These are phyloP conservation scores for Alternaria gansuensis DNA, from an alignment of 2,329 filamentous ascomycete genomes.

Conservation along the genomic window DNA sequence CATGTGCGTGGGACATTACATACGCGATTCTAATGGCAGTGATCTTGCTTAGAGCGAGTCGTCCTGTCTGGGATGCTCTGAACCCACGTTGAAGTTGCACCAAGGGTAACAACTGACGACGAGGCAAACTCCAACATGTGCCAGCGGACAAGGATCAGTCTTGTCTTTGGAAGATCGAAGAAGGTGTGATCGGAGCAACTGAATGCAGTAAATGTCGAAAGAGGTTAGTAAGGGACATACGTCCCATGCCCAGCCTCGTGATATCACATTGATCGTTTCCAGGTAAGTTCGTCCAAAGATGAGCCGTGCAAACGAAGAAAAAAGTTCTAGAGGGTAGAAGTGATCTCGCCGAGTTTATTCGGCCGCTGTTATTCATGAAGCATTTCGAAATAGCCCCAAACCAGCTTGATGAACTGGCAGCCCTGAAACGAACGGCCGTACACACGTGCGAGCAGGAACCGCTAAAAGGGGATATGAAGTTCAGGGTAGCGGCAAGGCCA, in stretches of 20 bases:
- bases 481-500: background rate
- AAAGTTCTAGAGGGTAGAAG: no score
- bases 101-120: background rate
- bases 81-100: background rate
- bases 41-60: background rate
- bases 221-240: background rate
- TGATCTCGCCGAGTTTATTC: background rate
- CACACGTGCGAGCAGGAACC: background rate
- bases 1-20: constrained; percentile 2
- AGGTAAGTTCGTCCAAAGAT: background rate
- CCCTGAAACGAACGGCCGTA: background rate
- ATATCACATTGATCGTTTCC: background rate
- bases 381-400: background rate
- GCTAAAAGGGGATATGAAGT: background rate
- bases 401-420: background rate
- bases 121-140: background rate
- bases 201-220: background rate
- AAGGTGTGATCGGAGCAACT: background rate
- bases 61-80: background rate
- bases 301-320: background rate
- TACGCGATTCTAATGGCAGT: background rate
- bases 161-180: background rate
- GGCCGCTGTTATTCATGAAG: background rate
- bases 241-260: background rate
- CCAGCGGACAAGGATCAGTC: background rate